Percentiles rank a stretch among this genome's conserved stretches.
These are phyloP conservation scores for Dacryopinax spathularia DNA, from an alignment of 768 basidiomycete species.

Conservation along the genomic window DNA sequence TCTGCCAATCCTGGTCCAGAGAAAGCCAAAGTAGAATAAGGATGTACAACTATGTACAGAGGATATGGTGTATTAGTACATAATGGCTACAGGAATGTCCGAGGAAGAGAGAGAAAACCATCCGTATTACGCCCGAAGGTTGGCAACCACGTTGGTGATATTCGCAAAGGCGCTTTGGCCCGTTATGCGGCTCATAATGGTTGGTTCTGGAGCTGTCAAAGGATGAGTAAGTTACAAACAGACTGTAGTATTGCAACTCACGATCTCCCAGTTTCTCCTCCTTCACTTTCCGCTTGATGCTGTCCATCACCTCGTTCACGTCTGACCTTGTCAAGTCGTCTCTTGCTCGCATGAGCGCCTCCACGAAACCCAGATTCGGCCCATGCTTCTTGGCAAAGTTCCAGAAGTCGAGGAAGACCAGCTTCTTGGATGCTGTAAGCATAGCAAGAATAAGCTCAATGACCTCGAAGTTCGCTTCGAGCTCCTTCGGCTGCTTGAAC, in stretches of 20 bases:
- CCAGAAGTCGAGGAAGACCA: constrained; percentile 89
- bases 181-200: constrained; percentile 81
- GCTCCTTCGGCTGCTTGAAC: constrained; percentile 61
- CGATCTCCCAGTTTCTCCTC: constrained; percentile 75
- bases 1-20: constrained; percentile 26
- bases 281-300: constrained; percentile 79
- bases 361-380: constrained; percentile 82
- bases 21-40: constrained; percentile 26
- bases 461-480: constrained; percentile 73
- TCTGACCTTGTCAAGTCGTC: constrained; percentile 83
- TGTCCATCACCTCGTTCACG: constrained; percentile 84
- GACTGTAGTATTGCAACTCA: constrained; percentile 30
- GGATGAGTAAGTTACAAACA: constrained; percentile 6
- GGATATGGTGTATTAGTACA: constrained; percentile 9
- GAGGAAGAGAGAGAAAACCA: neutral
- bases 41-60: constrained; percentile 25
- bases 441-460: constrained; percentile 70
- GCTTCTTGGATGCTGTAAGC: constrained; percentile 71
- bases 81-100: neutral
- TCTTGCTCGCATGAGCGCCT: constrained; percentile 74
- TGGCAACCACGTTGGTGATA: neutral
- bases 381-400: constrained; percentile 87
- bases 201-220: constrained; percentile 55
- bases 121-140: neutral
- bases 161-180: constrained; percentile 56